Conservation (phyloP, 108 stramenopile species). For the Discostella pseudostelligera region DNA sequence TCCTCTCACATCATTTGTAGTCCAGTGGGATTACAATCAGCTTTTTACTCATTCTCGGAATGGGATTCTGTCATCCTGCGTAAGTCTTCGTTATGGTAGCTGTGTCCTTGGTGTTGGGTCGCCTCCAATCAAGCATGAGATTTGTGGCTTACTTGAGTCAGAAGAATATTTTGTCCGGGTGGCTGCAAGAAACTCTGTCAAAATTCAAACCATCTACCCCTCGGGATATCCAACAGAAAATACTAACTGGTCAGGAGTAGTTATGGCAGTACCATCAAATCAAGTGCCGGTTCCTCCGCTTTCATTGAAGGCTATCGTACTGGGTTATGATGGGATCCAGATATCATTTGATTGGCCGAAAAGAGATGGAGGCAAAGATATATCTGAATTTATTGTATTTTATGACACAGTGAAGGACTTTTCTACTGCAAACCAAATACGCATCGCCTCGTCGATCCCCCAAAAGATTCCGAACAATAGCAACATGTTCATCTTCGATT, state of each 20-base stretch:
- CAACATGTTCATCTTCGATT: constrained; percentile 34
- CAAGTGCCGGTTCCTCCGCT: constrained; percentile 64
- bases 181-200: constrained; percentile 61
- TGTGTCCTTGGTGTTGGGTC: constrained; percentile 49
- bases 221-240: constrained; percentile 54
- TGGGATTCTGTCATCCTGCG: constrained; percentile 43
- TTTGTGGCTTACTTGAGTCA: constrained; percentile 52
- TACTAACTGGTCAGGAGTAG: constrained; percentile 50
- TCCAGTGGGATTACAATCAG: constrained; percentile 71
- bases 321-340: constrained; percentile 46
- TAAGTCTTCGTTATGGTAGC: constrained; percentile 46
- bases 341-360: constrained; percentile 56
- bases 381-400: constrained; percentile 56
- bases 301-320: constrained; percentile 36
- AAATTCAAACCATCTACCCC: constrained; percentile 49
- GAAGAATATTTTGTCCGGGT: constrained; percentile 66
- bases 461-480: constrained; percentile 23
- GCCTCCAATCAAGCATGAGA: constrained; percentile 47
- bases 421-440: constrained; percentile 22
- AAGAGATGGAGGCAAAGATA: constrained; percentile 58
- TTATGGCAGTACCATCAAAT: constrained; percentile 44
- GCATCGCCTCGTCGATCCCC: constrained; percentile 12
- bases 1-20: constrained; percentile 51
- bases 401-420: constrained; percentile 48
- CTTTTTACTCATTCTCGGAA: constrained; percentile 43